These are phyloP conservation scores for Leccinum truebloodii DNA, from an alignment of 768 basidiomycete species.

Conservation along the genomic window DNA sequence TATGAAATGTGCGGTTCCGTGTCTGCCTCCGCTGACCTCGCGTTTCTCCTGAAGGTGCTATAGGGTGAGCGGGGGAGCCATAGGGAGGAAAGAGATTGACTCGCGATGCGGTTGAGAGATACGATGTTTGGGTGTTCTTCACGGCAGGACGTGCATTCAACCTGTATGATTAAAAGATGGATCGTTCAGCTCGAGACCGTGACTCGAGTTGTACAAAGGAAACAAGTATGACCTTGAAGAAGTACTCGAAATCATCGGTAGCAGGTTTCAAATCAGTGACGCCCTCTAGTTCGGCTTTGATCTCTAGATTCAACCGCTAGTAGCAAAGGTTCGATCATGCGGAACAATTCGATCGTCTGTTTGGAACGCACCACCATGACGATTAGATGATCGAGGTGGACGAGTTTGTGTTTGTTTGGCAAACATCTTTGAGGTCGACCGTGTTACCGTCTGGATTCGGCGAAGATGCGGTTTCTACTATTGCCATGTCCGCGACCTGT, in stretches of 20 bases:
- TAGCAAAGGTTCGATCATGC: neutral
- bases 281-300: constrained; percentile 80
- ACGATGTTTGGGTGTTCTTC: constrained; percentile 75
- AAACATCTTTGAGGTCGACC: neutral
- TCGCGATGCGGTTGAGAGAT: constrained; percentile 68
- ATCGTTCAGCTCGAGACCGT: neutral
- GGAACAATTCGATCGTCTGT: neutral
- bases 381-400: constrained; percentile 7
- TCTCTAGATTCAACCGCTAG: constrained; percentile 62
- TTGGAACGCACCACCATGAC: constrained; percentile 53
- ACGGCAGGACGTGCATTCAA: constrained; percentile 78
- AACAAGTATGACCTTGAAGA: constrained; percentile 63
- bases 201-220: neutral
- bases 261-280: constrained; percentile 69
- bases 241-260: constrained; percentile 72
- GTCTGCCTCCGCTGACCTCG: constrained; percentile 66
- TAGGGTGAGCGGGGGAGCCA: constrained; percentile 3
- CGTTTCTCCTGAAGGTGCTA: constrained; percentile 54
- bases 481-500: constrained; percentile 18
- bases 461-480: constrained; percentile 23
- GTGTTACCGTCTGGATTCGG: neutral
- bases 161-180: constrained; percentile 38
- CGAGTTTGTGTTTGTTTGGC: constrained; percentile 30
- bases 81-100: neutral
- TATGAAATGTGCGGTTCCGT: constrained; percentile 73